Conservation (phyloP, 2,329 filamentous ascomycete genomes). For the Calonectria pseudoturangicola region DNA sequence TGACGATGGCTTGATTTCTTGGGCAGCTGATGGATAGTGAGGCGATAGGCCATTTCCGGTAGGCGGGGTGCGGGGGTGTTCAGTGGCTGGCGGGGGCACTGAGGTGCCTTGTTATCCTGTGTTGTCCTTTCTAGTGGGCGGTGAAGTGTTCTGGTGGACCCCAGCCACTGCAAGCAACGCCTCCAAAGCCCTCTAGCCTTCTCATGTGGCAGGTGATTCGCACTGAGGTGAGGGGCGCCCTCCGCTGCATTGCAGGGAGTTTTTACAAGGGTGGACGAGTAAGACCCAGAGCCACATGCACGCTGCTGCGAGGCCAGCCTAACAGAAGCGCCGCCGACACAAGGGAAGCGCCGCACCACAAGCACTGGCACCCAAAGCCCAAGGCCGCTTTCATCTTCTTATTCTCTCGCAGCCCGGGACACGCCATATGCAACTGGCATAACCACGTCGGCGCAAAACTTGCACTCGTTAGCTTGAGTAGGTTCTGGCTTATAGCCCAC, state of each 20-base stretch:
- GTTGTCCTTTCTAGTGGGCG: conserved; percentile 9
- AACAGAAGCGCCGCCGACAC: conserved; percentile 20
- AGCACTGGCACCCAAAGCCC: conserved; percentile 30
- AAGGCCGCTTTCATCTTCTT: conserved; percentile 24
- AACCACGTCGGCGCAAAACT: conserved; percentile 7
- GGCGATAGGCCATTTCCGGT: conserved; percentile 46
- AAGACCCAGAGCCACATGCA: conserved; percentile 13
- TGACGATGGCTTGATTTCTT: conserved; percentile 51
- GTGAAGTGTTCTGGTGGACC: conserved; percentile 7
- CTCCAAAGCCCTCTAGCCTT: not conserved
- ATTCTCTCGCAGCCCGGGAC: conserved; percentile 19
- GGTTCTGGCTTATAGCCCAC: conserved; percentile 15
- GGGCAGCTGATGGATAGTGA: conserved; percentile 44
- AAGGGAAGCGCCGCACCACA: conserved; percentile 25
- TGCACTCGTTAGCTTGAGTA: conserved; percentile 7
- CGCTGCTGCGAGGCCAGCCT: conserved; percentile 22
- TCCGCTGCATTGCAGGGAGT: not conserved
- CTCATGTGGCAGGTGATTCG: not conserved
- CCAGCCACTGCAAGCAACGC: conserved; percentile 16
- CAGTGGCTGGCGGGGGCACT: conserved; percentile 21
- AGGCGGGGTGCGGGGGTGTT: conserved; percentile 49
- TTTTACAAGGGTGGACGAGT: conserved; percentile 13
- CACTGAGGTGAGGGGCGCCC: conserved; percentile 3
- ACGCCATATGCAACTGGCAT: conserved; percentile 11
- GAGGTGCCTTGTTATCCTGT: conserved; percentile 1